Evolutionary conservation across 331 rosid genomes (phyloP).

Genomic region (Spiraea crenata): DNA sequence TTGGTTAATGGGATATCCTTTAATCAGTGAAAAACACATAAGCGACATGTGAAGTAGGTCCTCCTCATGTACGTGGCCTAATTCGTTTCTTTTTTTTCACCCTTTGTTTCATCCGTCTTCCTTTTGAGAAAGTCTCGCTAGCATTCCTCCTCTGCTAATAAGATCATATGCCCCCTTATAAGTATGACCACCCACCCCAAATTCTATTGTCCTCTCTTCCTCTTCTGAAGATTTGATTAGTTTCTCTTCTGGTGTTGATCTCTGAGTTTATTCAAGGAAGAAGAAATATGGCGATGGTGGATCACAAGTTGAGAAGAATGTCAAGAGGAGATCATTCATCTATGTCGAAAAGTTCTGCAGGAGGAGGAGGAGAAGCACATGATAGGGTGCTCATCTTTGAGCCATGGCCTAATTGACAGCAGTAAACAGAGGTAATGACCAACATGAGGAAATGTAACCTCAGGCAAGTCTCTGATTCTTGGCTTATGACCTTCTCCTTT

Average conservation of each 20-base stretch:
- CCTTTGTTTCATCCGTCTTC: slow-evolving; percentile 36
- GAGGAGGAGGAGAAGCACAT: slow-evolving; percentile 17
- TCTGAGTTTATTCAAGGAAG: not conserved
- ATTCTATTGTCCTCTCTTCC: slow-evolving; percentile 11
- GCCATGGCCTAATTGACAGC: slow-evolving; percentile 54
- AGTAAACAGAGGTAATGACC: slow-evolving; percentile 17
- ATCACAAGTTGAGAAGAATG: slow-evolving; percentile 14
- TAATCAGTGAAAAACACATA: not conserved
- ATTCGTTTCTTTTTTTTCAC: not conserved
- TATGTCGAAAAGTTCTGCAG: slow-evolving; percentile 16
- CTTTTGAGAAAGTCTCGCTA: too few relatives aligned
- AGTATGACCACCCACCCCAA: slow-evolving; percentile 33
- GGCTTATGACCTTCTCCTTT: slow-evolving; percentile 41
- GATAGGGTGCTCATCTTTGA: slow-evolving; percentile 13
- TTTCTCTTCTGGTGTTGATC: not conserved
- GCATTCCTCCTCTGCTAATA: too few relatives aligned
- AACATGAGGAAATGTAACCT: slow-evolving; percentile 48
- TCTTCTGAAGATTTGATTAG: not conserved
- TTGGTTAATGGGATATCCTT: slow-evolving; percentile 28
- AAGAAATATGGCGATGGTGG: slow-evolving; percentile 4
- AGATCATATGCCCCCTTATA: slow-evolving; percentile 17
- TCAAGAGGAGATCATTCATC: slow-evolving; percentile 7
- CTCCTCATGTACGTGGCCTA: slow-evolving; percentile 17
- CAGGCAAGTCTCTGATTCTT: slow-evolving; percentile 97
- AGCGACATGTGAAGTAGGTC: slow-evolving; percentile 30